These are phyloP conservation scores for Candida nanaspora DNA, from an alignment of 805 yeast species.

Conservation along the genomic window DNA sequence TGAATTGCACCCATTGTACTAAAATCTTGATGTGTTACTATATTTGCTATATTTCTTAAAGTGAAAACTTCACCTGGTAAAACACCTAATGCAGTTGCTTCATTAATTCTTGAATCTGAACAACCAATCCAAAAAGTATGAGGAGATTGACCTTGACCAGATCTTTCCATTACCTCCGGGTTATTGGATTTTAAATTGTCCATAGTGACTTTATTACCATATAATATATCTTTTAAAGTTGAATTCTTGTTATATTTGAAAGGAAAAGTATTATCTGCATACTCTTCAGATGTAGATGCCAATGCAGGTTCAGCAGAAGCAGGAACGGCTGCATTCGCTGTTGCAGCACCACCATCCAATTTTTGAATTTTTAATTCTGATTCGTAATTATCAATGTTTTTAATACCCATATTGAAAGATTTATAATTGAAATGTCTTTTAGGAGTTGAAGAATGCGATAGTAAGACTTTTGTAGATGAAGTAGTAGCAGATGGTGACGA, in stretches of 20 bases:
- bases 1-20: constrained; percentile 75
- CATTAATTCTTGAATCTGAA: constrained; percentile 86
- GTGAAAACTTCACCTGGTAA: constrained; percentile 89
- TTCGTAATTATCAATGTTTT: constrained; percentile 18
- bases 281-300: not conserved
- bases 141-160: constrained; percentile 84
- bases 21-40: constrained; percentile 62
- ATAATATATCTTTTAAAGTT: constrained; percentile 38
- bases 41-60: constrained; percentile 82
- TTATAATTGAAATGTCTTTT: not conserved
- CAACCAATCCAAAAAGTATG: constrained; percentile 94
- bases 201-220: constrained; percentile 39
- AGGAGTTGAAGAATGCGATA: no score
- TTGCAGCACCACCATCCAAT: no score
- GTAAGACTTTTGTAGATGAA: not conserved
- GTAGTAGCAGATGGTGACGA: not conserved
- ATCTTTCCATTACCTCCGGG: constrained; percentile 53
- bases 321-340: no score
- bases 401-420: constrained; percentile 16
- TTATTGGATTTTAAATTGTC: constrained; percentile 40
- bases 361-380: not conserved
- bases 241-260: constrained; percentile 44
- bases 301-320: no score
- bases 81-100: constrained; percentile 62
- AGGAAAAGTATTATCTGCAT: constrained; percentile 13